Conservation (phyloP, 1,284 basidiomycete genomes). For the Rhodotorula sp. region DNA sequence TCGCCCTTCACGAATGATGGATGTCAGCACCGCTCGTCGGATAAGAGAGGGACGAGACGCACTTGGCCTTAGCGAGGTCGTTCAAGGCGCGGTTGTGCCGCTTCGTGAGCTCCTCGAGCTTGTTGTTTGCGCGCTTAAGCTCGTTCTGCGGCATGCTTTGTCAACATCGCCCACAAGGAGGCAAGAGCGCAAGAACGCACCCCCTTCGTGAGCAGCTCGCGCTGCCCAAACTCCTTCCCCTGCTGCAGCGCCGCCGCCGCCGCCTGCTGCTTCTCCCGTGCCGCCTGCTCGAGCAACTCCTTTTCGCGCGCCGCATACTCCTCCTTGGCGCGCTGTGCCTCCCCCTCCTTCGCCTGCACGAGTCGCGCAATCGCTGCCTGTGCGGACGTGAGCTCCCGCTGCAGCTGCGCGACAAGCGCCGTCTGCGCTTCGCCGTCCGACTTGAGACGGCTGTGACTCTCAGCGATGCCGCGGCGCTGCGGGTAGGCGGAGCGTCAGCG, state of each 20-base stretch:
- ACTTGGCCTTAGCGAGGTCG: constrained; percentile 17
- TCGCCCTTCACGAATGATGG: not conserved
- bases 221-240: not conserved
- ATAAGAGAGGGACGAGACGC: not conserved
- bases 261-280: not conserved
- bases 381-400: not conserved
- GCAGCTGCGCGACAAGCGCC: no score
- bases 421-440: not conserved
- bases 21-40: not conserved
- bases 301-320: not conserved
- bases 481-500: not conserved
- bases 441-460: not conserved
- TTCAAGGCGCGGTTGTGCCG: constrained; percentile 1
- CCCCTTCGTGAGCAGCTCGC: not conserved
- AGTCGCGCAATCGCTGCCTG: not conserved
- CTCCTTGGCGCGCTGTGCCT: not conserved
- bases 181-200: not conserved
- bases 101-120: constrained; percentile 1
- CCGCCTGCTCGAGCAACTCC: not conserved
- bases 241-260: not conserved
- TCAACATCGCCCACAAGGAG: not conserved
- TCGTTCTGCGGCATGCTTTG: constrained; percentile 5
- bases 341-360: not conserved
- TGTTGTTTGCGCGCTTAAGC: constrained; percentile 6
- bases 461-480: not conserved